These are phyloP conservation scores for Onygenales sp. DNA, from an alignment of 2,329 filamentous ascomycete species.

Conservation along the genomic window DNA sequence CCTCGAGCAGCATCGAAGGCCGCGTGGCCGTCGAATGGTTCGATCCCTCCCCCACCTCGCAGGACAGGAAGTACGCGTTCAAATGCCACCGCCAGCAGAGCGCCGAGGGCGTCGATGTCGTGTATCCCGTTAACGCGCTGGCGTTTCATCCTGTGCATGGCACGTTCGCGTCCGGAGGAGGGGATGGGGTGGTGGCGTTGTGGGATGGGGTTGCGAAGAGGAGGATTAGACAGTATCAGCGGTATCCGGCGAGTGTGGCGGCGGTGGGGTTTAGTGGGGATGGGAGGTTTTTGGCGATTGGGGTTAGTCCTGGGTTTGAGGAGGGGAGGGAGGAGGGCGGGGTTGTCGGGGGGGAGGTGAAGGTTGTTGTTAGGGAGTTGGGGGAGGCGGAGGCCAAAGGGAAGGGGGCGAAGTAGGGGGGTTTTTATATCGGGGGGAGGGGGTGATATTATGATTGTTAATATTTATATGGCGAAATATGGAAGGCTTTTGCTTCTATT, in stretches of 20 bases:
- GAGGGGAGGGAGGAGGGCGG: constrained; percentile 70
- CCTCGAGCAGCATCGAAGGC: constrained; percentile 85
- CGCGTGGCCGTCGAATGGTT: constrained; percentile 98
- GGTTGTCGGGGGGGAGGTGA: constrained; percentile 60
- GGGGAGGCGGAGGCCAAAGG: constrained; percentile 81
- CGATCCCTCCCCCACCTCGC: constrained; percentile 75
- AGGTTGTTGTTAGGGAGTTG: constrained; percentile 73
- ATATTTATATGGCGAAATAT: background rate
- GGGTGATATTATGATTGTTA: constrained; percentile 4
- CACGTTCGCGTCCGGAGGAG: constrained; percentile 82
- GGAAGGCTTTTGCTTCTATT: background rate
- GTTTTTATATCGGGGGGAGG: constrained; percentile 21
- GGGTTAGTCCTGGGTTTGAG: constrained; percentile 78
- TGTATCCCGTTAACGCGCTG: constrained; percentile 85
- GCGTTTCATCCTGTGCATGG: constrained; percentile 75
- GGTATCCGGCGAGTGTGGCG: constrained; percentile 68
- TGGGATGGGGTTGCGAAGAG: constrained; percentile 91
- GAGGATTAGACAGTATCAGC: constrained; percentile 80
- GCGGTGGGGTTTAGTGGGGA: constrained; percentile 67
- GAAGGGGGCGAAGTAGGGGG: constrained; percentile 56
- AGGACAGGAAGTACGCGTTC: constrained; percentile 94
- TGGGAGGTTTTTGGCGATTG: constrained; percentile 70
- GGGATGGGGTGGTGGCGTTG: constrained; percentile 81
- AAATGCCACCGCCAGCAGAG: constrained; percentile 77
- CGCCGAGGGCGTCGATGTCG: constrained; percentile 56